Percentiles rank a stretch among this genome's conserved stretches.
These are phyloP conservation scores for Parastagonospora nodorum DNA, from an alignment of 2,329 filamentous ascomycete genomes.

Conservation along the genomic window DNA sequence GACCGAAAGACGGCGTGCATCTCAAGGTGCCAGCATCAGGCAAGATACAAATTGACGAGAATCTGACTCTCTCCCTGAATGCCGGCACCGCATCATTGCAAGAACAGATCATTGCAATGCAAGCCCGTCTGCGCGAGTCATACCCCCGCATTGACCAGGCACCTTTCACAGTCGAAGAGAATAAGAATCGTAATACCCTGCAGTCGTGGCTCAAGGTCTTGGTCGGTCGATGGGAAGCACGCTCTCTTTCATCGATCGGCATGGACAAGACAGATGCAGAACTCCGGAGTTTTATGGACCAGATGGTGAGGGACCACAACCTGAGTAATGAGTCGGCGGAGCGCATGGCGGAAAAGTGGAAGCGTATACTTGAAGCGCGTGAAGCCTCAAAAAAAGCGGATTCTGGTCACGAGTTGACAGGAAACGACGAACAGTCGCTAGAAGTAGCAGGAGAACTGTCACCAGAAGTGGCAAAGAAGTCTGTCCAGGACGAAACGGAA, in stretches of 20 bases:
- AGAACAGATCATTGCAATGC: slow-evolving; percentile 23
- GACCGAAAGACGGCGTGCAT: slow-evolving; percentile 8
- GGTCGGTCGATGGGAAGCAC: slow-evolving; percentile 24
- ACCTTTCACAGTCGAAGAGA: slow-evolving; percentile 31
- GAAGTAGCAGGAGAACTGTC: slow-evolving; percentile 11
- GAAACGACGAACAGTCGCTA: neutral
- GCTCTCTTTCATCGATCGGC: slow-evolving; percentile 18
- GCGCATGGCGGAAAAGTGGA: slow-evolving; percentile 32
- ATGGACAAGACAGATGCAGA: slow-evolving; percentile 6
- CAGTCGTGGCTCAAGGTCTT: slow-evolving; percentile 37
- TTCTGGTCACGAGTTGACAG: too few species aligned
- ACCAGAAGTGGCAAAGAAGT: slow-evolving; percentile 1
- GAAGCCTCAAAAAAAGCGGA: too few species aligned
- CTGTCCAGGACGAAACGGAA: neutral
- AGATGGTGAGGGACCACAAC: slow-evolving; percentile 30
- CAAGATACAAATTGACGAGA: slow-evolving; percentile 21
- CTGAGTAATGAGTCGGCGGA: slow-evolving; percentile 26
- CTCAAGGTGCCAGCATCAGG: slow-evolving; percentile 13
- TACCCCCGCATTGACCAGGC: slow-evolving; percentile 34
- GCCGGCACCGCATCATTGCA: slow-evolving; percentile 19
- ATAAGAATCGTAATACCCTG: slow-evolving; percentile 20
- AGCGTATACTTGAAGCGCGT: slow-evolving; percentile 16
- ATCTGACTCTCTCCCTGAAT: slow-evolving; percentile 23
- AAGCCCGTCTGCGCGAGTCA: slow-evolving; percentile 21
- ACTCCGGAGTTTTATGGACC: slow-evolving; percentile 23